Percentiles rank a stretch among this genome's conserved stretches.
Evolutionary conservation across 1,139 yeast genomes (phyloP).

Genomic region (Debaryomyces sp.): DNA sequence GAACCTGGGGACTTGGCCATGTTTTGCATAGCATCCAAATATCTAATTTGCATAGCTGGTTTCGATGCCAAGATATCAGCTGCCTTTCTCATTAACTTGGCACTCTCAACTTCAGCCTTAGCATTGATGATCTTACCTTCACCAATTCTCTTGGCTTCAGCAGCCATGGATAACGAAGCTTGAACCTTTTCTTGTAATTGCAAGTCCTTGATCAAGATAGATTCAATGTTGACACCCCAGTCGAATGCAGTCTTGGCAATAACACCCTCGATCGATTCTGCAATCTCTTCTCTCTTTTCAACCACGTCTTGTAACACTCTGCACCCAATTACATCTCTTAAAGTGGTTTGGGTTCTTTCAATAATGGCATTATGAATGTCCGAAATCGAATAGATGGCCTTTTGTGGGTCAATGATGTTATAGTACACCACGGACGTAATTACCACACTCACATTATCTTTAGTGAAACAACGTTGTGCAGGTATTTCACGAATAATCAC

Average conservation of each 20-base stretch:
- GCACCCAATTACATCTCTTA: constrained; percentile 74
- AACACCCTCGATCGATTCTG: constrained; percentile 62
- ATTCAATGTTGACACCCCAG: constrained; percentile 77
- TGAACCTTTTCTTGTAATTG: constrained; percentile 60
- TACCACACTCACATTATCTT: constrained; percentile 65
- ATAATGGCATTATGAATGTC: constrained; percentile 60
- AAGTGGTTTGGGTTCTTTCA: constrained; percentile 75
- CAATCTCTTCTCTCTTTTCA: constrained; percentile 75
- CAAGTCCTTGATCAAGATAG: constrained; percentile 71
- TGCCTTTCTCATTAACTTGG: constrained; percentile 77
- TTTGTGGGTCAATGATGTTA: constrained; percentile 70
- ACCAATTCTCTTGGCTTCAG: constrained; percentile 77
- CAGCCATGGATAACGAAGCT: constrained; percentile 69
- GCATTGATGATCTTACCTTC: constrained; percentile 79
- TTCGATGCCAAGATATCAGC: constrained; percentile 76
- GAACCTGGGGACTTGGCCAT: constrained; percentile 67
- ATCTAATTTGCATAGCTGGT: constrained; percentile 80
- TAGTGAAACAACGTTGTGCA: constrained; percentile 67
- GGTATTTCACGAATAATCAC: constrained; percentile 68
- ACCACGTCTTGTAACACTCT: constrained; percentile 71
- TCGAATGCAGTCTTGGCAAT: constrained; percentile 65
- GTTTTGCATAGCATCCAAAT: constrained; percentile 76
- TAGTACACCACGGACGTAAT: constrained; percentile 71
- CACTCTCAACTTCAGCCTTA: constrained; percentile 75
- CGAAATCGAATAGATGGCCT: constrained; percentile 62